phyloP scores from a whole-genome alignment of 176 grass and related monocot genomes.

The Juncus inflexus region DNA sequence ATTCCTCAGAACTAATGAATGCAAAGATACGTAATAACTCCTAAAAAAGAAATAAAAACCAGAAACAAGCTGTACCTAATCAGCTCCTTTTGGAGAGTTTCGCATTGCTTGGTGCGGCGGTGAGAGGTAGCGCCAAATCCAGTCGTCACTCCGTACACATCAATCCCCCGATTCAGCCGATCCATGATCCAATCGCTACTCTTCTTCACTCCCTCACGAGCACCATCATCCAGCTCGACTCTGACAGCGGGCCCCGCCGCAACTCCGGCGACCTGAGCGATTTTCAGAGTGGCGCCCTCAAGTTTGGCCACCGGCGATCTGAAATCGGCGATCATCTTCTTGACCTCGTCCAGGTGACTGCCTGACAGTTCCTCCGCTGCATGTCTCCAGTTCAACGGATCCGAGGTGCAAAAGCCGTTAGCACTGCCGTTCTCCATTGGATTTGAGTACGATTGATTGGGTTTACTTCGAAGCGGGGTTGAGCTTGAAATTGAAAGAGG shows the following conservation, averaged over 20 bases:
- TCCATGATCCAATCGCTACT: constrained; percentile 64
- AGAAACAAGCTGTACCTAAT: constrained; percentile 23
- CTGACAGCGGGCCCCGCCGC: constrained; percentile 2
- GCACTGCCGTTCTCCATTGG: background rate
- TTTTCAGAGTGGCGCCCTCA: constrained; percentile 39
- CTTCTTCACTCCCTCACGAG: constrained; percentile 36
- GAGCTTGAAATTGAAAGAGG: constrained; percentile 1
- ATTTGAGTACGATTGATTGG: constrained; percentile 16
- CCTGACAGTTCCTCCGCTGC: constrained; percentile 40
- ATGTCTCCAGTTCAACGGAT: constrained; percentile 51
- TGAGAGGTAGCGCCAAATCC: constrained; percentile 51
- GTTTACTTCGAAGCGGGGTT: constrained; percentile 29
- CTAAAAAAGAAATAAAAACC: background rate
- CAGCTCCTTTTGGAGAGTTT: constrained; percentile 54
- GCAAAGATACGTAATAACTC: background rate
- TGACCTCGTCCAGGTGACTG: constrained; percentile 54
- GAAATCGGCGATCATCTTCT: constrained; percentile 48
- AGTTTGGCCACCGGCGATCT: constrained; percentile 39
- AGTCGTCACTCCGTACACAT: constrained; percentile 61
- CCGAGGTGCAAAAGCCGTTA: constrained; percentile 28
- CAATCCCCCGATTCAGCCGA: constrained; percentile 47
- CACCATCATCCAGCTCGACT: constrained; percentile 45
- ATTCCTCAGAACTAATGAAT: background rate
- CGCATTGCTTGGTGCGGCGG: constrained; percentile 50
- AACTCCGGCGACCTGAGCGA: constrained; percentile 41